Evolutionary conservation across 2,329 filamentous ascomycete species (phyloP), one percentile per base, ranked within the genome.

Genomic region (Pseudodiploospora longispora): DNA sequence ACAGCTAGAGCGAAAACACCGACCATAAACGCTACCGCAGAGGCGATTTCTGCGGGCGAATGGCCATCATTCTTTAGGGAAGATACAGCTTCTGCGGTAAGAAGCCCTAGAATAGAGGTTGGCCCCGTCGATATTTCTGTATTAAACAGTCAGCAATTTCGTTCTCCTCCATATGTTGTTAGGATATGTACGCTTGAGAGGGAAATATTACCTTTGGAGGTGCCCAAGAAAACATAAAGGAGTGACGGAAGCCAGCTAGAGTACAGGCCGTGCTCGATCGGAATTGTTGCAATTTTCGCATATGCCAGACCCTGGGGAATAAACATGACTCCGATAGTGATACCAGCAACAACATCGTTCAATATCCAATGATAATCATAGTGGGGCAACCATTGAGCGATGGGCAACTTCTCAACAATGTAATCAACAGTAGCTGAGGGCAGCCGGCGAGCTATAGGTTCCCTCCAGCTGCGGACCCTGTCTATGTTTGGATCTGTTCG

Each of bases 281-380:
- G 76, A 8, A 82, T 78, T 0, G 69, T 76, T 4, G 78, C 78
- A 46, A 82, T 76, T 51, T 78, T 76, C 3, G 78, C 77, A 52
- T 81, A 82, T 0, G 77, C 75, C n/a, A 82, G 56, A 3, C 72
- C 75, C 53, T 82, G 78, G 0, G 78, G 78, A 43, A 82, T 79
- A 36, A 82, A 63, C 66, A 80, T 72, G 29, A 80, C 65, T 6
- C 76, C 78, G 28, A 82, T 63, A 9, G 76, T 83, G 50, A 77
- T 65, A 12, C 80, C 80, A 8, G 76, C 78, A 50, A 83, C 75
- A 8, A 74, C 59, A 55, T 85, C 80, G 54, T 78, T 77, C 12
- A 78, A 47, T 2, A 83, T 55, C 80, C 79, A 85, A 68, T 70
- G 63, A 5, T 68, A 71, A 12, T 78, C 70, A 58, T 84, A 84